phyloP scores from a whole-genome alignment of 73 alveolate genomes.

The Paramecium caudatum region DNA sequence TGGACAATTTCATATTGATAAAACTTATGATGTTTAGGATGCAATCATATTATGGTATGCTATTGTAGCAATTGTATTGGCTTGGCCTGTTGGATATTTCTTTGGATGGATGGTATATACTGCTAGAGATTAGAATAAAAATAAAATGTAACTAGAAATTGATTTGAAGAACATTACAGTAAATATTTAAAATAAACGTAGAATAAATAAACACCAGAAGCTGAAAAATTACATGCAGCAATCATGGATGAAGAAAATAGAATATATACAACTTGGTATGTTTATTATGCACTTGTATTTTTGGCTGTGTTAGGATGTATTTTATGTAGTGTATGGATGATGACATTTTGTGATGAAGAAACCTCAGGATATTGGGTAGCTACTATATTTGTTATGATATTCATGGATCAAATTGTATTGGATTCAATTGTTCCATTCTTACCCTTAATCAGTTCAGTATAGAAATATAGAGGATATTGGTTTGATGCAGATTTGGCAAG shows the following conservation, averaged over 20 bases:
- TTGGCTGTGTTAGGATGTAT: constrained; percentile 6
- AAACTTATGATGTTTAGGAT: constrained; percentile 41
- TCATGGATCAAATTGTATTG: constrained; percentile 21
- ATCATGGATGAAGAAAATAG: constrained; percentile 57
- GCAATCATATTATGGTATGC: constrained; percentile 66
- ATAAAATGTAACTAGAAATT: not conserved
- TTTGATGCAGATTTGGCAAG: constrained; percentile 60
- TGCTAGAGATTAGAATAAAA: constrained; percentile 21
- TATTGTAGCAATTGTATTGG: constrained; percentile 27
- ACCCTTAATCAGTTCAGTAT: not conserved
- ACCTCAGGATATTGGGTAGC: constrained; percentile 64
- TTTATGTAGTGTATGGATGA: not conserved
- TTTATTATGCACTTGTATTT: constrained; percentile 31
- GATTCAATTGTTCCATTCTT: constrained; percentile 49
- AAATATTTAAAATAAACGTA: not conserved
- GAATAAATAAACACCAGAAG: constrained; percentile 8
- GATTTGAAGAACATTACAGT: constrained; percentile 36
- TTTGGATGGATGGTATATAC: constrained; percentile 39
- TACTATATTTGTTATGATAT: constrained; percentile 37
- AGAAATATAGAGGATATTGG: constrained; percentile 65
- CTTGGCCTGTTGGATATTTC: constrained; percentile 67
- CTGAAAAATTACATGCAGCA: constrained; percentile 36
- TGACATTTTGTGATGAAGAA: constrained; percentile 37
- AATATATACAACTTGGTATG: constrained; percentile 55
- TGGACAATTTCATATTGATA: not conserved